Conservation (phyloP, 2,329 filamentous ascomycete genomes). For the Dothistroma septosporum region DNA sequence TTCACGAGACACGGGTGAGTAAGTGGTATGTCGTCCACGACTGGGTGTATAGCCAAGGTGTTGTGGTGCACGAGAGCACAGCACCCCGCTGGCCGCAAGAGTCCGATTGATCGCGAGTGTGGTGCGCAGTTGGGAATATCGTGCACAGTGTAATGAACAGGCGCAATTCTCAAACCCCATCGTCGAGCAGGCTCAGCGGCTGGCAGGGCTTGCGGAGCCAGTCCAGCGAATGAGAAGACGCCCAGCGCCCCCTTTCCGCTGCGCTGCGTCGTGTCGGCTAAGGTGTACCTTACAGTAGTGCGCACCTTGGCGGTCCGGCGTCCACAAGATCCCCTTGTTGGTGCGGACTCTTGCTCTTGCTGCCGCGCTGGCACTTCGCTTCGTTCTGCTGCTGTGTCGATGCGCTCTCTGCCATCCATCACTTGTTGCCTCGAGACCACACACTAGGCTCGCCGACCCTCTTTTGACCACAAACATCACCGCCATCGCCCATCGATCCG, state of each 20-base stretch:
- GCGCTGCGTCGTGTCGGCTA: neutral
- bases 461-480: neutral
- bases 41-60: too few species aligned
- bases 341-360: neutral
- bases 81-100: too few species aligned
- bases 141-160: too few species aligned
- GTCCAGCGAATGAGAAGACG: neutral
- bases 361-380: neutral
- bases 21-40: too few species aligned
- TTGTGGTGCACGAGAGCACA: too few species aligned
- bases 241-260: neutral
- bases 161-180: too few species aligned
- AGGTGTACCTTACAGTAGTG: neutral
- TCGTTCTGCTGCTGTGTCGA: too few species aligned
- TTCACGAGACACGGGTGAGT: neutral
- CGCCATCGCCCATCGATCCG: neutral
- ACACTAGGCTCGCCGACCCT: neutral
- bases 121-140: too few species aligned
- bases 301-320: neutral
- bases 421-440: conserved; percentile 1
- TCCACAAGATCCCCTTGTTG: neutral
- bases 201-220: neutral
- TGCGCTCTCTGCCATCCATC: neutral
- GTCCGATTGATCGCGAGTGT: too few species aligned
- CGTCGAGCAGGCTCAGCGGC: too few species aligned